Evolutionary conservation across 306 rosid genomes (phyloP).

Genomic region (Malus fusca): DNA sequence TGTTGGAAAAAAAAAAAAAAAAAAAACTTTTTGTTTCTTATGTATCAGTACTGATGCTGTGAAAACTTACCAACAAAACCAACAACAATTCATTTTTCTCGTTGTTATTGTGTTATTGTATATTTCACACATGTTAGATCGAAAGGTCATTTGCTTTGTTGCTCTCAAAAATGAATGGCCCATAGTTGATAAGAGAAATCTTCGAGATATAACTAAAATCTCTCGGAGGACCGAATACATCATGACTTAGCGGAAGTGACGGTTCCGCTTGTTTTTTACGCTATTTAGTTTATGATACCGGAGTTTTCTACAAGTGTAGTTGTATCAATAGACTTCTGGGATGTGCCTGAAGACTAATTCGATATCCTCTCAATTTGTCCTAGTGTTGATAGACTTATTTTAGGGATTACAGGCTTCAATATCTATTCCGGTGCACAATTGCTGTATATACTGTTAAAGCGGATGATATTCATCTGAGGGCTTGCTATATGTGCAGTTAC

Average conservation of each 20-base stretch:
- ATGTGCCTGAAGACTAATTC: neutral
- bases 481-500: neutral
- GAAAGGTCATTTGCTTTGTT: neutral
- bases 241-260: neutral
- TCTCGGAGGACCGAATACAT: neutral
- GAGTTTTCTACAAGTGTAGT: neutral
- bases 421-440: neutral
- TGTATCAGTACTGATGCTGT: neutral
- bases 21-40: neutral
- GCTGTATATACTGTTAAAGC: no score
- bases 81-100: neutral
- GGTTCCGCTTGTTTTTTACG: neutral
- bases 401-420: neutral
- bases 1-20: neutral
- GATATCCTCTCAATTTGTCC: neutral
- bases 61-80: neutral
- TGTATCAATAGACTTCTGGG: neutral
- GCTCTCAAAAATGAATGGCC: neutral
- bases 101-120: neutral
- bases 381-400: neutral
- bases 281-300: neutral
- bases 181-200: neutral
- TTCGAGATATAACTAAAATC: neutral
- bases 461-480: neutral
- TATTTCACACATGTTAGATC: neutral